Evolutionary conservation across 225 moss, liverwort and hornwort genomes (phyloP).

Genomic region (Bryoerythrophyllum caledonicum): DNA sequence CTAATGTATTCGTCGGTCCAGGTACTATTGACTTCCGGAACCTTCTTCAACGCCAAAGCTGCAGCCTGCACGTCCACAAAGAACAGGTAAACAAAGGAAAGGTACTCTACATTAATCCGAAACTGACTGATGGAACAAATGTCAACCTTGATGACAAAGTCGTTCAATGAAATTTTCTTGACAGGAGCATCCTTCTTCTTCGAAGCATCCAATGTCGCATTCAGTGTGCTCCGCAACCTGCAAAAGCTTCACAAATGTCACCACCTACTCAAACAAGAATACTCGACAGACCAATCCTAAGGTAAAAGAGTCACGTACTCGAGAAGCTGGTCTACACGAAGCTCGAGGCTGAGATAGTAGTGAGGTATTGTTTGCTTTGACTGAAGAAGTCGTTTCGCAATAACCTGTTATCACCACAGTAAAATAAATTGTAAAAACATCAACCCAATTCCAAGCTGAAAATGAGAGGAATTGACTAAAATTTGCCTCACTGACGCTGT

Average conservation of each 20-base stretch:
- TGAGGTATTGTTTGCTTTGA: constrained; percentile 96
- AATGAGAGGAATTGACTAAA: background rate
- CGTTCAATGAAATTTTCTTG: constrained; percentile 80
- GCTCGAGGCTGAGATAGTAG: constrained; percentile 89
- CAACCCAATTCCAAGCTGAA: constrained; percentile 1
- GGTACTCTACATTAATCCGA: background rate
- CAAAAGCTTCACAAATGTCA: constrained; percentile 9
- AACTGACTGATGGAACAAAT: background rate
- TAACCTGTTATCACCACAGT: constrained; percentile 42
- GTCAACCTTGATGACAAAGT: constrained; percentile 90
- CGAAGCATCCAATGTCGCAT: constrained; percentile 66
- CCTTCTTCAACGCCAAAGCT: constrained; percentile 81
- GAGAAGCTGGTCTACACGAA: constrained; percentile 85
- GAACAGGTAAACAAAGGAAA: background rate
- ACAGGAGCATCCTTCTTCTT: constrained; percentile 58
- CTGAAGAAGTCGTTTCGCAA: constrained; percentile 76
- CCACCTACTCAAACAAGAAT: background rate
- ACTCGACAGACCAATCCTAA: background rate
- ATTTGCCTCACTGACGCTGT: background rate
- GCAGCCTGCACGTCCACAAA: constrained; percentile 59
- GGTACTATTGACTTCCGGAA: constrained; percentile 86
- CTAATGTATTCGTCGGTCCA: constrained; percentile 94
- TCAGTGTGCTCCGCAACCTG: constrained; percentile 70
- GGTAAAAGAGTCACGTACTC: constrained; percentile 42
- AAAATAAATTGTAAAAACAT: background rate